Conservation (phyloP, 1,139 yeast genomes). For the Blastobotrys capitulatus region DNA sequence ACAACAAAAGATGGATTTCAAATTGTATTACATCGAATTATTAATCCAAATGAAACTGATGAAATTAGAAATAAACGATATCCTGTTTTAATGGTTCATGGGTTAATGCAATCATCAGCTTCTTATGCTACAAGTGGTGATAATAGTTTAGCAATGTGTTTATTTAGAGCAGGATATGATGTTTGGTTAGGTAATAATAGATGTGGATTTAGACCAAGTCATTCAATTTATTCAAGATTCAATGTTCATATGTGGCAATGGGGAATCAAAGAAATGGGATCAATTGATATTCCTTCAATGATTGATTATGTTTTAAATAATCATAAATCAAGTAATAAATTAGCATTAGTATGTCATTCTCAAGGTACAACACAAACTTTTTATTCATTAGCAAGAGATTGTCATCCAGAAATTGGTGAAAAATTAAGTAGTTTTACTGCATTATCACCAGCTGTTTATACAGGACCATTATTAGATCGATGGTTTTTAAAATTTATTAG, state of each 20-base stretch:
- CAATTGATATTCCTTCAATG: slow-evolving; percentile 68
- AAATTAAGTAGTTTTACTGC: slow-evolving; percentile 67
- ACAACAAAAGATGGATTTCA: slow-evolving; percentile 78
- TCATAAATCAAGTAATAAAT: slow-evolving; percentile 39
- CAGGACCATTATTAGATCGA: slow-evolving; percentile 60
- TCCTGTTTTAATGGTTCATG: slow-evolving; percentile 78
- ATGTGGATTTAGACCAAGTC: slow-evolving; percentile 73
- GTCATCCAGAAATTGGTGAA: slow-evolving; percentile 38
- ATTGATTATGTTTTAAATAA: slow-evolving; percentile 51
- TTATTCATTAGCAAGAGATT: slow-evolving; percentile 48
- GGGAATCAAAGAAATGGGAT: slow-evolving; percentile 79
- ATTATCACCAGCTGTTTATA: slow-evolving; percentile 85
- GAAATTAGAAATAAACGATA: slow-evolving; percentile 23
- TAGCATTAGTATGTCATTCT: slow-evolving; percentile 74
- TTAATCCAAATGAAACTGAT: slow-evolving; percentile 44
- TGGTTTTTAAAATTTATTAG: slow-evolving; percentile 44
- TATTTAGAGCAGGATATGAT: slow-evolving; percentile 64
- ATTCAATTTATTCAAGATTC: slow-evolving; percentile 40
- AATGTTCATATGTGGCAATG: slow-evolving; percentile 61
- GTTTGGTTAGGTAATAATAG: slow-evolving; percentile 95
- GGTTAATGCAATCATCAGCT: slow-evolving; percentile 80
- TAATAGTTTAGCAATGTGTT: slow-evolving; percentile 64
- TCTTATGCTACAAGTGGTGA: slow-evolving; percentile 75
- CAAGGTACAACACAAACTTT: slow-evolving; percentile 91
- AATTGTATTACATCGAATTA: slow-evolving; percentile 56